Conservation (phyloP, 2,329 filamentous ascomycete species). For the Rhinocladiella similis region DNA sequence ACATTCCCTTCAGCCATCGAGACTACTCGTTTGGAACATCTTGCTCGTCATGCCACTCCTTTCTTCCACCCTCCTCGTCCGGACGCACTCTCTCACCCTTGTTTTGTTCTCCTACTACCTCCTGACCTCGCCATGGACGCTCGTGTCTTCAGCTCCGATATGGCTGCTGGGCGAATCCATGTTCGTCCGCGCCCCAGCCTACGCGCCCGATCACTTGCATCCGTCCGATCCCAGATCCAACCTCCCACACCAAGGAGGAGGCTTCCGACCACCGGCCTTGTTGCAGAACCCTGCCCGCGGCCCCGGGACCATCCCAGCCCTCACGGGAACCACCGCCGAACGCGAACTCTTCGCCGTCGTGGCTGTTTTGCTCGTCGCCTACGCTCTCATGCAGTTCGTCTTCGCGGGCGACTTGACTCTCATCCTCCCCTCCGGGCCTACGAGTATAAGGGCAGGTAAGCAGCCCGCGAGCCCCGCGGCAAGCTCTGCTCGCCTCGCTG, state of each 20-base stretch:
- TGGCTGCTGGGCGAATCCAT: slow-evolving; percentile 28
- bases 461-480: neutral
- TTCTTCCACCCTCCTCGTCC: slow-evolving; percentile 25
- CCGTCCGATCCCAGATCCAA: neutral
- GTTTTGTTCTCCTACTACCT: slow-evolving; percentile 25
- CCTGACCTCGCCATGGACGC: slow-evolving; percentile 16
- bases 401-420: slow-evolving; percentile 25
- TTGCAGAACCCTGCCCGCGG: neutral
- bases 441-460: neutral
- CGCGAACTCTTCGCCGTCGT: slow-evolving; percentile 25
- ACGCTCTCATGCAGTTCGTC: slow-evolving; percentile 21
- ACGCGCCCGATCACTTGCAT: slow-evolving; percentile 13
- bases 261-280: slow-evolving; percentile 1
- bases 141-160: slow-evolving; percentile 26
- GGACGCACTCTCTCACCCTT: slow-evolving; percentile 21
- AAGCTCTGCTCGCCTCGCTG: slow-evolving; percentile 17
- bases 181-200: slow-evolving; percentile 23
- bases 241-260: neutral
- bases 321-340: neutral
- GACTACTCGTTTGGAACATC: neutral
- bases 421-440: slow-evolving; percentile 1
- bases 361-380: slow-evolving; percentile 18
- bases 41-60: slow-evolving; percentile 24
- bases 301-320: no score
- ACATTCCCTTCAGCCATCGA: neutral